Evolutionary conservation across 306 rosid species (phyloP), one percentile per base, ranked within the genome.

Genomic region (Begonia peltatifolia): DNA sequence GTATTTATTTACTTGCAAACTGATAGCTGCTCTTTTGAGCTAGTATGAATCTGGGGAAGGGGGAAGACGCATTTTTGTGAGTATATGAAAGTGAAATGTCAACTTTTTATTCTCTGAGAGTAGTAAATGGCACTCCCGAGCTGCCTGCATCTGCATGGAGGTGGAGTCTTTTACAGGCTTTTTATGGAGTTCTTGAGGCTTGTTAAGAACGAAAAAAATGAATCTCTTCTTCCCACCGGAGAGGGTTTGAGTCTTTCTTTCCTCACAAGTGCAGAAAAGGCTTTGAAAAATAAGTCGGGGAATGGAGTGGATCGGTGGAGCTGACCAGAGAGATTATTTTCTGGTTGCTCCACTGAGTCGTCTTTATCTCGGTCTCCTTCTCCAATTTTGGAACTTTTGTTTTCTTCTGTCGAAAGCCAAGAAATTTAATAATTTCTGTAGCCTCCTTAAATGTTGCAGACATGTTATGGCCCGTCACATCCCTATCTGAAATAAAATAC

Each of bases 321-420:
- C 4, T 44, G 6, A 12, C 48, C 48, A 44, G 14, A 44, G 11
- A 44, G 48, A 25, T 56, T 55, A 47, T 55, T 54, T 48, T 64
- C 71, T 73, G 55, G 63, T 73, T 71, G 74, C 70, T 57, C 56
- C 67, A 30, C 38, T 51, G 73, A 25, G 52, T 71, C 50, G 52
- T 58, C 56, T 68, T 49, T 51, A 52, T 64, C 50, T 50, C 48
- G 9, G 14, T 46, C 71, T 25, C 47, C 59, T 56, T 42, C 71
- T 62, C 50, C 43, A 36, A 42, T 46, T 17, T 65, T 14, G 50
- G 15, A 36, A 14, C 25, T 10, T 25, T 47, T 53, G 41, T 55
- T 61, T 50, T 54, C 22, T 46, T 49, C 54, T 35, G 17, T 30
- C 14, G 61, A 30, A 16, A 66, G 23, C 55, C 16, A 48, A 63